Evolutionary conservation across 78 protist species (phyloP).

Genomic region (Protostelium mycophagum): DNA sequence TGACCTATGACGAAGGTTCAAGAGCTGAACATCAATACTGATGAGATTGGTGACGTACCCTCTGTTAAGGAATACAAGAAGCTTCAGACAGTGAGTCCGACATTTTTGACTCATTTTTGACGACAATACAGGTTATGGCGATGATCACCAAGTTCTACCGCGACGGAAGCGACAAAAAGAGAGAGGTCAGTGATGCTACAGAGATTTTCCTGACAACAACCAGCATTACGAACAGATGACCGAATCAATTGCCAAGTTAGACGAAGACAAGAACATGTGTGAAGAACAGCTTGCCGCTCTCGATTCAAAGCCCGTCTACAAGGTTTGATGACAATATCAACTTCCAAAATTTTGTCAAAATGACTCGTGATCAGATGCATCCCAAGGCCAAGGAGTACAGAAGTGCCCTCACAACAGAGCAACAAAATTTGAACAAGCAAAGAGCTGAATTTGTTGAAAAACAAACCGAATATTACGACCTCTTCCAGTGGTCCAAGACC

Average conservation of each 20-base stretch:
- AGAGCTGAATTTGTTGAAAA: conserved; percentile 22
- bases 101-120: too few species aligned
- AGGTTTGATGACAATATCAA: conserved; percentile 23
- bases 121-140: conserved; percentile 23
- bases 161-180: background rate
- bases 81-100: conserved; percentile 13
- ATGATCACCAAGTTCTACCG: conserved; percentile 57
- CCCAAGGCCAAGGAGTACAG: conserved; percentile 62
- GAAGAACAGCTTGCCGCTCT: conserved; percentile 45
- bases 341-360: too few species aligned
- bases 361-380: conserved; percentile 51
- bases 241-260: background rate
- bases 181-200: background rate
- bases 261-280: conserved; percentile 15
- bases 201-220: background rate
- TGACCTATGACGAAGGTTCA: too few species aligned
- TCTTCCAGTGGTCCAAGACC: conserved; percentile 40
- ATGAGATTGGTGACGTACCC: conserved; percentile 14
- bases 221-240: background rate
- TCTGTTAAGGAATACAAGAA: conserved; percentile 61
- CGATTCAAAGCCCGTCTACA: conserved; percentile 17
- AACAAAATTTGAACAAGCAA: conserved; percentile 2
- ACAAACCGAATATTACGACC: conserved; percentile 17
- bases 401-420: conserved; percentile 30
- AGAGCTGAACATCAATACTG: background rate